A percentile compares a stretch with the other conserved stretches of the same genome.
phyloP scores from a whole-genome alignment of 306 rosid genomes.

The Cicer judaicum region DNA sequence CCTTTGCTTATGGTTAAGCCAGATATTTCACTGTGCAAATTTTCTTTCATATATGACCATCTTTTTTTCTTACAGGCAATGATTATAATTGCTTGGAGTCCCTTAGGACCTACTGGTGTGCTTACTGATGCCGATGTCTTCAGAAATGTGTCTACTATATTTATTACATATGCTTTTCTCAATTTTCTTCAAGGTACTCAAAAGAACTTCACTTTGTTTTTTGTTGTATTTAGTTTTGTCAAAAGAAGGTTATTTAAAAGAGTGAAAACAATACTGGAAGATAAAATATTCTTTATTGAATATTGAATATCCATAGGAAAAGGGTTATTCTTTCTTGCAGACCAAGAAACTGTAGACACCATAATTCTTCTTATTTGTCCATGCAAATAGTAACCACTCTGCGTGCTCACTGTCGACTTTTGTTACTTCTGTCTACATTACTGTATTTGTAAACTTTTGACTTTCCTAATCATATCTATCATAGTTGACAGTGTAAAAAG shows the following conservation, averaged over 20 bases:
- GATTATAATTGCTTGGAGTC: slow-evolving; percentile 93
- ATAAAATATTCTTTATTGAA: background rate
- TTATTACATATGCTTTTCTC: slow-evolving; percentile 85
- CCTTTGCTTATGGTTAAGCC: slow-evolving; percentile 35
- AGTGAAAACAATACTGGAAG: slow-evolving; percentile 2
- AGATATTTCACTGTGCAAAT: slow-evolving; percentile 15
- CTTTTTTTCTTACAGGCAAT: slow-evolving; percentile 71
- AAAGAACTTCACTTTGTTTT: background rate
- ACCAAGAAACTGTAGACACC: too few species aligned
- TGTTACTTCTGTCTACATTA: too few species aligned
- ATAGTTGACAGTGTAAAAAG: too few species aligned
- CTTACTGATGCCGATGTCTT: slow-evolving; percentile 75
- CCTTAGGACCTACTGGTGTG: slow-evolving; percentile 69
- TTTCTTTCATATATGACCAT: slow-evolving; percentile 27
- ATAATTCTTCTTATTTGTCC: too few species aligned
- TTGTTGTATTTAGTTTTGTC: background rate
- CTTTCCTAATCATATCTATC: too few species aligned
- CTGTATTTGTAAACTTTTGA: too few species aligned
- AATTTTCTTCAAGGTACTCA: slow-evolving; percentile 87
- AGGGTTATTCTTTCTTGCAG: too few species aligned
- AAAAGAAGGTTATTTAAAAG: slow-evolving; percentile 16
- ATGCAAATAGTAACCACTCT: too few species aligned
- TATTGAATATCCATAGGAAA: too few species aligned
- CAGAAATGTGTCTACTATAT: slow-evolving; percentile 80
- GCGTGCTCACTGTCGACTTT: too few species aligned